These are phyloP conservation scores for Aurinia saxatilis DNA, from an alignment of 345 rosid species.

Conservation along the genomic window DNA sequence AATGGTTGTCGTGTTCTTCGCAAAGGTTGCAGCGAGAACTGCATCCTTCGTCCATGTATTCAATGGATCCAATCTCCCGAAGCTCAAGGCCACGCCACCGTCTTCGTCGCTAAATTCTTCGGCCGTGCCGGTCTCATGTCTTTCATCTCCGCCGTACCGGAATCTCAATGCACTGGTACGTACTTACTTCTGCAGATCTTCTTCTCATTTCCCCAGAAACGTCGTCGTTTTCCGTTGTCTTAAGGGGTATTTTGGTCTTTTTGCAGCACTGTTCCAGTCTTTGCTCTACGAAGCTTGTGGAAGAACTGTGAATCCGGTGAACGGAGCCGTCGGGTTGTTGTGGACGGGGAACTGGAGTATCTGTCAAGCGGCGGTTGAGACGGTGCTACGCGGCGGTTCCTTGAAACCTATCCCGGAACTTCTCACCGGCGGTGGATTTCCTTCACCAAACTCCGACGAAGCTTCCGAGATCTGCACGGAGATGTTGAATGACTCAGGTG, in stretches of 20 bases:
- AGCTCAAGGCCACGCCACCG: slow-evolving; percentile 81
- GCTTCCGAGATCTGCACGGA: slow-evolving; percentile 57
- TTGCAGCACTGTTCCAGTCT: slow-evolving; percentile 60
- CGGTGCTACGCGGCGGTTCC: slow-evolving; percentile 53
- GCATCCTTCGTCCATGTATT: slow-evolving; percentile 65
- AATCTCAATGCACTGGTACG: slow-evolving; percentile 53
- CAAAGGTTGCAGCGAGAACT: slow-evolving; percentile 75
- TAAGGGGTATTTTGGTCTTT: neutral
- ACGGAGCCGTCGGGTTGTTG: slow-evolving; percentile 62
- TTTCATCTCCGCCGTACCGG: slow-evolving; percentile 63
- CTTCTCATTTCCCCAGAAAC: too few relatives aligned
- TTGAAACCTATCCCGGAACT: slow-evolving; percentile 38
- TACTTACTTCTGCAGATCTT: neutral
- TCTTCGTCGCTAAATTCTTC: slow-evolving; percentile 83
- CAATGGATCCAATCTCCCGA: slow-evolving; percentile 52
- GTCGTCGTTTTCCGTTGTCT: neutral
- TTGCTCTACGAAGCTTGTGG: slow-evolving; percentile 65
- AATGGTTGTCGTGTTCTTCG: slow-evolving; percentile 82
- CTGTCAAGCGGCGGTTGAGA: slow-evolving; percentile 55
- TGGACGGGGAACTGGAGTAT: slow-evolving; percentile 67
- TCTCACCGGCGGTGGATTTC: slow-evolving; percentile 3
- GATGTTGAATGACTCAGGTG: slow-evolving; percentile 34
- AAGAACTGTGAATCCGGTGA: slow-evolving; percentile 57
- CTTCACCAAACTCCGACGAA: slow-evolving; percentile 46
- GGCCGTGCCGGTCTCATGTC: slow-evolving; percentile 90